Evolutionary conservation across 495 filamentous ascomycete species (phyloP).

Genomic region (Chaetomium fimeti): DNA sequence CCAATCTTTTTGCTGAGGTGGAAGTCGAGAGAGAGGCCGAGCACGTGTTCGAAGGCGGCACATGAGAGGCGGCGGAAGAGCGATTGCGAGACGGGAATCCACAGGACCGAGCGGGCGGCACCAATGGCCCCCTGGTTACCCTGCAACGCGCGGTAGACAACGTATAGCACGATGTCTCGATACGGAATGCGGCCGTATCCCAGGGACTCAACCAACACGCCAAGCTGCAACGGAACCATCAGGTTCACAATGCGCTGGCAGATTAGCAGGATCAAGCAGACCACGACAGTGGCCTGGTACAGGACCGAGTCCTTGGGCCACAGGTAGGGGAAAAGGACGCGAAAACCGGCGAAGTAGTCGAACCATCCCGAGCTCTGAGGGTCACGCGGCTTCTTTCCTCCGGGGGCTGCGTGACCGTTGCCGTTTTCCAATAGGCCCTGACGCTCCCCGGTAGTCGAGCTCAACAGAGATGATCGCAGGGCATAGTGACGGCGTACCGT

Average conservation of each 20-base stretch:
- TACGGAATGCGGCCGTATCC: neutral
- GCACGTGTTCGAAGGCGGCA: conserved; percentile 92
- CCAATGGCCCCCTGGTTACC: neutral
- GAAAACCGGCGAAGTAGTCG: neutral
- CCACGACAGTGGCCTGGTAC: neutral
- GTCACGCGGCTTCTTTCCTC: neutral
- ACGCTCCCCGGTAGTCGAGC: neutral
- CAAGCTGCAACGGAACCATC: neutral
- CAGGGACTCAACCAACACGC: neutral
- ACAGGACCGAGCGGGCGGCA: neutral
- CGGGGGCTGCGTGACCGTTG: neutral
- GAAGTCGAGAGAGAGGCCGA: conserved; percentile 87
- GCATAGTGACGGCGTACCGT: neutral
- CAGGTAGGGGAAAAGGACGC: neutral
- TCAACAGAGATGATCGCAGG: neutral
- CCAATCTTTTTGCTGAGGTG: conserved; percentile 92
- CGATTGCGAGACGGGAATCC: neutral
- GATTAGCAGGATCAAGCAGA: neutral
- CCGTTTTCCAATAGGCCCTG: neutral
- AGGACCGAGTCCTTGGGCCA: neutral
- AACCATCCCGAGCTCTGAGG: neutral
- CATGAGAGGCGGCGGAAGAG: neutral
- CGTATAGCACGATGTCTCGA: neutral
- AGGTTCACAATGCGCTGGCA: neutral
- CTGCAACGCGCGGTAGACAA: neutral